Base-by-base conservation (phyloP, 768 basidiomycete genomes). In the Podaxis sp. region DNA sequence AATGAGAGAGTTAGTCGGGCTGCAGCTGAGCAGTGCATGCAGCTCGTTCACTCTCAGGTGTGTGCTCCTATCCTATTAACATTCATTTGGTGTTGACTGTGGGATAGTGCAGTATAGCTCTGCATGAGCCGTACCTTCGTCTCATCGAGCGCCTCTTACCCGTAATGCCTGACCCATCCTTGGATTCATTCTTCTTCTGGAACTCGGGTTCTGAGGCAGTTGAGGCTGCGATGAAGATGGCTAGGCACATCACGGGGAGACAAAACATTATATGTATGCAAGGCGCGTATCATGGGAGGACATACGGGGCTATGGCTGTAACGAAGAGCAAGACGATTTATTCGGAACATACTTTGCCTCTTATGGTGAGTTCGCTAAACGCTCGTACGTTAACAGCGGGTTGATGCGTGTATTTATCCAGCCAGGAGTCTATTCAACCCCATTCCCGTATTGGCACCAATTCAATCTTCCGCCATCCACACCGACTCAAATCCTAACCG, bases 181-280 rank as follows among this genome's bases (percentile, higher is more conserved):
- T 98, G 36, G 91, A 96, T 73, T 93, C 93, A 25, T 98, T 98
- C 82, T 97, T 95, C 84, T 93, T 97, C 76, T 93, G 91, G 91
- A 98, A 93, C 78, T 96, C 94, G 2, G 96, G 96, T 2, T 89
- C 93, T 0, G 96, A 98, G 74, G 96, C 95, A 1, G 83, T 94
- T 49, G 96, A 97, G 75, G 93, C 87, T 0, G 82, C 94, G 2
- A 75, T 98, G 65, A 98, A 97, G 77, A 87, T 98, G 78, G 90
- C 92, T 2, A 85, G 96, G 37, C 70, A 73, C 25, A 77, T 88
- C 37, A 98, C 96, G 1, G 86, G 88, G 33, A 81, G 84, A 65
- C 93, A 94, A 72, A 94, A 96, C 71, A 84, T 98, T 63, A 93
- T 98, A 58, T 78, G 84, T 63, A 93, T 98, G 89, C 94, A 96